Conservation (phyloP, 2,329 filamentous ascomycete species). For the Dactylella cylindrospora region DNA sequence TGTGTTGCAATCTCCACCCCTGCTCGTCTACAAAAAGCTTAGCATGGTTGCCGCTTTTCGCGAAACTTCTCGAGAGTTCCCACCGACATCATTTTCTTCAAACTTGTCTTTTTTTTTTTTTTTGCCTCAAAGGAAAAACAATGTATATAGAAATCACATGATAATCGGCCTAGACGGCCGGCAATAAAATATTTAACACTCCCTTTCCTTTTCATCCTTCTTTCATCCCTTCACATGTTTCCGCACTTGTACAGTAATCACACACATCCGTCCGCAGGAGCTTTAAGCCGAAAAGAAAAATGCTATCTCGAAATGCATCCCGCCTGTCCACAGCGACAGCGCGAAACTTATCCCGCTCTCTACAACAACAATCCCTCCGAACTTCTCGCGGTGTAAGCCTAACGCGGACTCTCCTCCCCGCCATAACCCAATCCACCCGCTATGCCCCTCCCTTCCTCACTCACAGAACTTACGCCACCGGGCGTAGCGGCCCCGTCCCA, state of each 20-base stretch:
- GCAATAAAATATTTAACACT: too few relatives aligned
- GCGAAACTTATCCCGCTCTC: slow-evolving; percentile 28
- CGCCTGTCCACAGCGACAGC: slow-evolving; percentile 32
- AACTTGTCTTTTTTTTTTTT: too few relatives aligned
- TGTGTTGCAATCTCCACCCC: too few relatives aligned
- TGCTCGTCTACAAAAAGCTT: too few relatives aligned
- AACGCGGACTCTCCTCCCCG: slow-evolving; percentile 16
- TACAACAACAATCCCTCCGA: slow-evolving; percentile 21
- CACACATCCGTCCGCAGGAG: not conserved
- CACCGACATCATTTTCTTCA: not conserved
- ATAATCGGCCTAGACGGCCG: too few relatives aligned
- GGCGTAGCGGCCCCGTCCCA: slow-evolving; percentile 71
- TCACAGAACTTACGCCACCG: slow-evolving; percentile 54
- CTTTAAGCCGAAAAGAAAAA: too few relatives aligned
- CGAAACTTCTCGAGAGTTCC: slow-evolving; percentile 16
- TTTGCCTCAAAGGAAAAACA: too few relatives aligned
- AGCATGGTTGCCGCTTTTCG: too few relatives aligned
- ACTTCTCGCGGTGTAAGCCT: slow-evolving; percentile 2
- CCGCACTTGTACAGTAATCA: slow-evolving; percentile 5
- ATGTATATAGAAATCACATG: too few relatives aligned
- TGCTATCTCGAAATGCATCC: slow-evolving; percentile 35
- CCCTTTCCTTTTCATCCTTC: not conserved
- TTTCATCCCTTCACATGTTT: slow-evolving; percentile 10
- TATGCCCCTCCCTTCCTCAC: slow-evolving; percentile 43
- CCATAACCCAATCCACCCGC: slow-evolving; percentile 17